Base-by-base conservation (phyloP, 176 grass and related monocot species). In the Phyllostachys edulis region DNA sequence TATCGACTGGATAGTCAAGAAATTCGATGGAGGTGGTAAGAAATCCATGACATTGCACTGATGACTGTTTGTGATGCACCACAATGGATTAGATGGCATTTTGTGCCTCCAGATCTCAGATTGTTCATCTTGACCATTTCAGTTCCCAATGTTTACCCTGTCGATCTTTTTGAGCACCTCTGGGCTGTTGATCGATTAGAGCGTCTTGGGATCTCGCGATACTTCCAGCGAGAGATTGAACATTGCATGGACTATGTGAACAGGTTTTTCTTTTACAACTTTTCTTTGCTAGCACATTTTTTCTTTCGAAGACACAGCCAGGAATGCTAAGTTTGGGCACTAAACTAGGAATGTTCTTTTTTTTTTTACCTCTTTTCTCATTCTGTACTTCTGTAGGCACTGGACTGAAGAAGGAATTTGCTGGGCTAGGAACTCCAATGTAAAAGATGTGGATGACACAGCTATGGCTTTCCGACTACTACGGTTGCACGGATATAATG, bases 331-430 rank as follows among this genome's bases (percentile, higher is more conserved):
- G 26, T 89, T 24, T 26, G 14, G 64, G 2, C 2, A 45, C 20
- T 8, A 64, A 44, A 62, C 23, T 40, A 83, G 9, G 32, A 47
- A 9, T 24, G 4, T 36, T 90, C 2, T n/a, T n/a, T 85, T 75
- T 42, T n/a, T 14, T 17, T 38, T 14, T 6, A 47, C 34, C 20
- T 68, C 0, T 56, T 20, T 60, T 63, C 50, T 63, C 74, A 65
- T 57, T 71, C 24, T 51, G 45, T 42, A 98, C 60, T 57, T 71
- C 24, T 51, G 45, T 42, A 98, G 95, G 69, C 85, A 89, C 62
- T 98, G 93, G 96, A 89, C 79, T 34, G 89, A 95, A 52, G 89
- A 90, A 29, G 96, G 96, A 11, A 98, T 98, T 71, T 98, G 93
- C 63, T 98, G 96, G 96, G 91, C 96, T 12, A 95, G 85, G 49